A percentile compares a stretch with the other conserved stretches of the same genome.
phyloP scores from a whole-genome alignment of 2,329 filamentous ascomycete species.

The Chaetomium globosum region DNA sequence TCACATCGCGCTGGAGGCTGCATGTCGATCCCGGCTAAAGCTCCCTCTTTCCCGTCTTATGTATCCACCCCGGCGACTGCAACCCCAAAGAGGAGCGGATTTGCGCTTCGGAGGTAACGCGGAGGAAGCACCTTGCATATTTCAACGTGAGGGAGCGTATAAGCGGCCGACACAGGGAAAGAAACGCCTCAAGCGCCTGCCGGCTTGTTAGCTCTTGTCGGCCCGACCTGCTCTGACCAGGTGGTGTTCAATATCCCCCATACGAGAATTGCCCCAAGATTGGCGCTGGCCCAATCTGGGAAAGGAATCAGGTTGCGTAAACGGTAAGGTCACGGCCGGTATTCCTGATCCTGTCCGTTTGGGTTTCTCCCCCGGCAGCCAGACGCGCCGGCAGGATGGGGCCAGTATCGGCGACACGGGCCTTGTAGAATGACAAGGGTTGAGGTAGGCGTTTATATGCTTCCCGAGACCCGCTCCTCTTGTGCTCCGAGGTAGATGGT shows the following conservation, averaged over 20 bases:
- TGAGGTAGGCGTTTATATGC: constrained; percentile 7
- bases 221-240: constrained; percentile 12
- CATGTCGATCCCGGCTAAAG: constrained; percentile 17
- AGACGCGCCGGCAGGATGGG: not conserved
- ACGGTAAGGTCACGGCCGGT: not conserved
- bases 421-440: not conserved
- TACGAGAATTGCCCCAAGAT: not conserved
- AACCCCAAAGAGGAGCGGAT: not conserved
- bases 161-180: not conserved
- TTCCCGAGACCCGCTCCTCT: not conserved
- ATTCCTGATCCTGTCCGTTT: not conserved
- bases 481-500: not conserved
- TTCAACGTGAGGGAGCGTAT: not conserved
- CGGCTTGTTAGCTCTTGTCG: constrained; percentile 11
- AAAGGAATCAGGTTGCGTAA: not conserved
- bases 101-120: not conserved
- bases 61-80: not conserved
- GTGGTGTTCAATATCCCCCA: constrained; percentile 16
- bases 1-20: not conserved
- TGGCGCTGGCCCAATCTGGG: constrained; percentile 3
- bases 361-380: not conserved
- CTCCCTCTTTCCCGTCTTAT: not conserved
- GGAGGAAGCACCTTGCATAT: not conserved
- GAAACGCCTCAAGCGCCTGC: not conserved
- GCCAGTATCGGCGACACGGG: not conserved